Evolutionary conservation across 1,284 basidiomycete species (phyloP).

Genomic region (Mycosarcoma maydis): DNA sequence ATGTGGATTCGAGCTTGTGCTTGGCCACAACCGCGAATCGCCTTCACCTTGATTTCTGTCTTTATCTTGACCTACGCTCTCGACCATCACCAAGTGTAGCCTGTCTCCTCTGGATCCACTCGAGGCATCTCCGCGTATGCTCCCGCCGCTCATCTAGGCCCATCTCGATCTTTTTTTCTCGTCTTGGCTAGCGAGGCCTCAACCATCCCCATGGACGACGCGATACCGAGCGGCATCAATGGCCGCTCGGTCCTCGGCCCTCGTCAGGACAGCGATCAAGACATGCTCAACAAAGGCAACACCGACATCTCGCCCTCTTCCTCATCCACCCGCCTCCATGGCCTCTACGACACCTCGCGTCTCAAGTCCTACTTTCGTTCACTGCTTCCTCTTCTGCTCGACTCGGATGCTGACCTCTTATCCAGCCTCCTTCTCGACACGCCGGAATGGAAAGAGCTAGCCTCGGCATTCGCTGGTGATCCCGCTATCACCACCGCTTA

Average conservation of each 20-base stretch:
- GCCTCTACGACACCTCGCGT: slow-evolving; percentile 23
- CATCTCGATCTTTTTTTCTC: too few relatives aligned
- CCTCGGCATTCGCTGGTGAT: slow-evolving; percentile 47
- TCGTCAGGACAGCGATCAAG: slow-evolving; percentile 13
- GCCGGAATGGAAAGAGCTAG: slow-evolving; percentile 47
- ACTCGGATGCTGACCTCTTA: slow-evolving; percentile 35
- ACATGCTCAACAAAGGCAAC: slow-evolving; percentile 10
- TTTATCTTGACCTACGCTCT: too few relatives aligned
- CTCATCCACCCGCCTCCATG: slow-evolving; percentile 24
- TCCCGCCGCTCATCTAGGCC: background rate
- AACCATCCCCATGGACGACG: slow-evolving; percentile 38
- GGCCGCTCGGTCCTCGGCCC: slow-evolving; percentile 14
- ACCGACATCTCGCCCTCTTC: slow-evolving; percentile 35
- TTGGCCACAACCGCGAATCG: too few relatives aligned
- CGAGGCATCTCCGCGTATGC: too few relatives aligned
- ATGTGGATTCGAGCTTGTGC: too few relatives aligned
- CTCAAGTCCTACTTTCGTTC: slow-evolving; percentile 46
- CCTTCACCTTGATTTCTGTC: too few relatives aligned
- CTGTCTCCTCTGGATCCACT: too few relatives aligned
- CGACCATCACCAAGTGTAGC: too few relatives aligned
- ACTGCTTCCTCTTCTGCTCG: slow-evolving; percentile 46
- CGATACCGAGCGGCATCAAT: slow-evolving; percentile 9
- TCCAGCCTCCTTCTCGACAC: slow-evolving; percentile 38
- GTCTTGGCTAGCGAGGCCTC: too few relatives aligned
- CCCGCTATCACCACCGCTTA: slow-evolving; percentile 50